Evolutionary conservation across 2,329 filamentous ascomycete genomes (phyloP).

Genomic region (Colletotrichum sp.): DNA sequence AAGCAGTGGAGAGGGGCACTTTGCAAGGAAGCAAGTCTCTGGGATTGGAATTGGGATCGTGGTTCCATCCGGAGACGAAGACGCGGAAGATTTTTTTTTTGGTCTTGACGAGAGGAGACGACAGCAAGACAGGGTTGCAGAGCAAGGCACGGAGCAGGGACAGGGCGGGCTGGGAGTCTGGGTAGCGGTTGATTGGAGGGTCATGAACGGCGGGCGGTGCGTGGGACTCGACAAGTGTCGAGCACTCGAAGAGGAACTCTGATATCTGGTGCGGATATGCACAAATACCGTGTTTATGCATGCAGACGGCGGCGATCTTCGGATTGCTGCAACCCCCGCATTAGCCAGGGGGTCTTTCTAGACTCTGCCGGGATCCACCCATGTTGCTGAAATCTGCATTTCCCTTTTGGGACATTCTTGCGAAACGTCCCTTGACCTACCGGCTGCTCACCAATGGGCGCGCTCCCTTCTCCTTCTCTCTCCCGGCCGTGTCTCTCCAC

Average conservation of each 20-base stretch:
- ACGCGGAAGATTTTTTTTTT: not conserved
- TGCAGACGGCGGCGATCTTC: slow-evolving; percentile 10
- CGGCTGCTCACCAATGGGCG: not conserved
- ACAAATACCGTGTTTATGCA: not conserved
- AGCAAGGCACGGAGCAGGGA: not conserved
- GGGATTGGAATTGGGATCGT: not conserved
- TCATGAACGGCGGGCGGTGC: not conserved
- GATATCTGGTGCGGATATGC: not conserved
- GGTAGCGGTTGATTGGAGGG: not conserved
- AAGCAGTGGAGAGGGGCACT: slow-evolving; percentile 1
- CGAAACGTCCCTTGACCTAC: slow-evolving; percentile 22
- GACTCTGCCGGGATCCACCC: slow-evolving; percentile 11
- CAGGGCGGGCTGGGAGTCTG: not conserved
- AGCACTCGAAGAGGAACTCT: not conserved
- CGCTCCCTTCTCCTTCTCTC: not conserved
- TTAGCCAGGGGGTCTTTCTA: slow-evolving; percentile 8
- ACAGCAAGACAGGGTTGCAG: not conserved
- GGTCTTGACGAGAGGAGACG: not conserved
- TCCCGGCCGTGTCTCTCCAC: not conserved
- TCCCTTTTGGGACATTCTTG: slow-evolving; percentile 27
- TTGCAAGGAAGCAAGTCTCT: not conserved
- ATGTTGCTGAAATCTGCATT: slow-evolving; percentile 8
- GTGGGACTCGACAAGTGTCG: not conserved
- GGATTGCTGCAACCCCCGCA: slow-evolving; percentile 17
- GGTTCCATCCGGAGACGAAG: not conserved